Conservation (phyloP, 345 rosid genomes). For the Eucalyptus regnans region DNA sequence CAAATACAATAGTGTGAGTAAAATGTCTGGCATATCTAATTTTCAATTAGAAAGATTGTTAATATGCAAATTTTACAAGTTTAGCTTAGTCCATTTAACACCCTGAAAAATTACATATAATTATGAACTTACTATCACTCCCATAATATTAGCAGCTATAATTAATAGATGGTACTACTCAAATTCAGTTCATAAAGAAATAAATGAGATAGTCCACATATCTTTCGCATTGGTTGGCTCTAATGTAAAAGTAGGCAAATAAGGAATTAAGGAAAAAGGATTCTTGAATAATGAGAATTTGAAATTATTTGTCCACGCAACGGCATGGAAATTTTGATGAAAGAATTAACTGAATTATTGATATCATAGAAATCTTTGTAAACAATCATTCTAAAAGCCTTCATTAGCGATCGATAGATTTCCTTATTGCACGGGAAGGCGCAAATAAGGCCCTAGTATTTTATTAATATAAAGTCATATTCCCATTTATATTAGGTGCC, state of each 20-base stretch:
- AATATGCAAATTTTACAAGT: background rate
- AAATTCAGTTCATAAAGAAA: too few species aligned
- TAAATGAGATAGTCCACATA: background rate
- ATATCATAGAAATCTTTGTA: too few species aligned
- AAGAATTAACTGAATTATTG: too few species aligned
- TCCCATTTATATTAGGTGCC: too few species aligned
- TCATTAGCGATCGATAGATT: too few species aligned
- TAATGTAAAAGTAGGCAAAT: background rate
- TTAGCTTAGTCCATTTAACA: background rate
- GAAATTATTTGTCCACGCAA: background rate
- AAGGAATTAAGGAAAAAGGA: background rate
- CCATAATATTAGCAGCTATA: background rate
- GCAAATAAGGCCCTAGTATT: too few species aligned
- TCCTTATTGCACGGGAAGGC: too few species aligned
- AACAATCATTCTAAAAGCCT: too few species aligned
- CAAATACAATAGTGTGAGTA: too few species aligned
- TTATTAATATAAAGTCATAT: too few species aligned
- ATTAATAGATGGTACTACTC: background rate
- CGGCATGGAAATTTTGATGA: too few species aligned
- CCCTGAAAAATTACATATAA: background rate
- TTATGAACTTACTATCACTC: background rate
- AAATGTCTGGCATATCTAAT: background rate
- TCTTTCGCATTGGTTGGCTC: background rate
- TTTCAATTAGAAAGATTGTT: background rate
- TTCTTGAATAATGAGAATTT: background rate